Base-by-base conservation (phyloP, 2,329 filamentous ascomycete genomes). In the Tolypocladium amazonense region DNA sequence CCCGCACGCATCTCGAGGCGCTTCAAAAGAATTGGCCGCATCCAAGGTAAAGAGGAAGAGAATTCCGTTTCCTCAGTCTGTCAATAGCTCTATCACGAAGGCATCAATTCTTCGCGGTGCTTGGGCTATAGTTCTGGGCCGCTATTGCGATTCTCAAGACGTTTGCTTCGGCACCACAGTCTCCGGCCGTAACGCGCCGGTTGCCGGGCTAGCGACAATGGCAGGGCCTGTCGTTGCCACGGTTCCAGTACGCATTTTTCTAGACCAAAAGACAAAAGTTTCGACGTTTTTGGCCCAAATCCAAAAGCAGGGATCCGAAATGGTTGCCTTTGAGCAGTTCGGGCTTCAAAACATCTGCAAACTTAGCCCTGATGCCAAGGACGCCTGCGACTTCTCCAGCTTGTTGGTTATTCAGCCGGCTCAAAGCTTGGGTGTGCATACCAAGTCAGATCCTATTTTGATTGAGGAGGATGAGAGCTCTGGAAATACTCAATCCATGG, bases 151-250 rank as follows among this genome's bases (percentile, higher is more conserved):
- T 7, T 57, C 61, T 4, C 54, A 62, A 7, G 65, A 67, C 20
- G 56, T 71, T 1, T 56, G 66, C 4, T 72, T 70, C 52, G 70
- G 70, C 1, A 41, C 61, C 0, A 63, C 62, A 0, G 43, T 69
- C 4, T 68, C 65, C 1, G 70, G 69, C 2, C 64, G 69, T 2
- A 61, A 67, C 15, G 63, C 64, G 0, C 57, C 66, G 0, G 62
- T 72, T 4, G 45, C 45, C 5, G 65, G 59, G 1, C 61, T 71
- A 5, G 62, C 66, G 2, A 45, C 25, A 4, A 66, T 69, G 11
- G 18, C 64, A 1, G 69, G 65, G 0, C 65, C 65, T 7, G 59
- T 60, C 5, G 60, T 68, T 27, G 62, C 63, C 6, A 65, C 63
- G 0, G 56, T 69, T 4, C 64, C 65, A 1, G 43, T 67, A 3